Evolutionary conservation across 2,329 filamentous ascomycete species (phyloP).

Genomic region (Cercospora berteroae): DNA sequence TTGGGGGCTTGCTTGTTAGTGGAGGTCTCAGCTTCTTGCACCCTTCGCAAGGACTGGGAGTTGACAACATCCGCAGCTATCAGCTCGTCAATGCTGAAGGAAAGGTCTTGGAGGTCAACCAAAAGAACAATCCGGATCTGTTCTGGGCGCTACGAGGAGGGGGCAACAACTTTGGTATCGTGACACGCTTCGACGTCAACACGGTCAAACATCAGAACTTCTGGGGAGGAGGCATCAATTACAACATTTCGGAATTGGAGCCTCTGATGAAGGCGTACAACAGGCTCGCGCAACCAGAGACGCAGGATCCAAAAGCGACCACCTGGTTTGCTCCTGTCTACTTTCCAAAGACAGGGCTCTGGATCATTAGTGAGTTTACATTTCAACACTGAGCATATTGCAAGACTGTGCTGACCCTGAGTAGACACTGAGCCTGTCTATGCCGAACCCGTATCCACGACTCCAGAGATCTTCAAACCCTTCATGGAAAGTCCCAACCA

Average conservation of each 20-base stretch:
- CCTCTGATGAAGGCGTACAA: conserved; percentile 1
- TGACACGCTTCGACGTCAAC: conserved; percentile 30
- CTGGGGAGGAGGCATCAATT: conserved; percentile 24
- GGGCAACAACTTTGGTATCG: conserved; percentile 35
- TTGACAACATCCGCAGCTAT: conserved; percentile 34
- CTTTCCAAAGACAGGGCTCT: conserved; percentile 1
- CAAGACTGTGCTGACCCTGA: background rate
- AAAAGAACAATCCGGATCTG: conserved; percentile 26
- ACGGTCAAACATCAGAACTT: conserved; percentile 22
- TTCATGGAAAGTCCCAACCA: conserved; percentile 6
- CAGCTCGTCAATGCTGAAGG: conserved; percentile 32
- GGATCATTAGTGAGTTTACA: conserved; percentile 2
- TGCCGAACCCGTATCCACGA: conserved; percentile 5
- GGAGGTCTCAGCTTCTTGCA: conserved; percentile 37
- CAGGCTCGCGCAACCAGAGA: conserved; percentile 1
- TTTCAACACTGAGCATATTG: background rate
- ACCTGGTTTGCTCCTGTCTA: conserved; percentile 14
- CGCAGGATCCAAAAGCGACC: conserved; percentile 13
- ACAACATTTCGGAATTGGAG: conserved; percentile 6
- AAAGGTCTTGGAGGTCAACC: conserved; percentile 28
- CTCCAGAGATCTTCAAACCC: conserved; percentile 10
- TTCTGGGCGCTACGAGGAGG: conserved; percentile 30
- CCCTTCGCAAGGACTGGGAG: conserved; percentile 30
- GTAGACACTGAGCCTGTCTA: conserved; percentile 7
- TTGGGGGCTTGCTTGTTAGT: conserved; percentile 33